Percentiles rank a stretch among this genome's conserved stretches.
phyloP scores from a whole-genome alignment of 225 moss, liverwort and hornwort species.

The Climacium dendroides region DNA sequence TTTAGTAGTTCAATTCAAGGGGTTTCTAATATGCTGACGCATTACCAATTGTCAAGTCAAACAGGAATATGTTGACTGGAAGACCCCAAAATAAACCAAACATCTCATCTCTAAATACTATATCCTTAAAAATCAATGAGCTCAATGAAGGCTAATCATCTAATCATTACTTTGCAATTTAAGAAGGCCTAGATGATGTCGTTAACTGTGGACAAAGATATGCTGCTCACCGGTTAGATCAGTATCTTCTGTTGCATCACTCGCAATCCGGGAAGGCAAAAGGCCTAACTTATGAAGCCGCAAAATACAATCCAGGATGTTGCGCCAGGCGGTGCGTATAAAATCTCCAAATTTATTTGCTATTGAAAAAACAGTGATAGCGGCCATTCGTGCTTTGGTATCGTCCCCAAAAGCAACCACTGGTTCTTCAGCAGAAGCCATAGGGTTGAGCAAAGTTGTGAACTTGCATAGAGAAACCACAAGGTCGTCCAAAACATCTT shows the following conservation, averaged over 20 bases:
- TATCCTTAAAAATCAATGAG: background rate
- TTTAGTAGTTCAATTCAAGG: background rate
- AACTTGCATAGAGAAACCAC: slow-evolving; percentile 99
- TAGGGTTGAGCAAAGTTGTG: slow-evolving; percentile 91
- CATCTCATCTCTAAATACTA: background rate
- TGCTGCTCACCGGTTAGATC: slow-evolving; percentile 37
- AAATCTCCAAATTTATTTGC: slow-evolving; percentile 99
- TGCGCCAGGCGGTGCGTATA: slow-evolving; percentile 96
- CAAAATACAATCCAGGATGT: slow-evolving; percentile 93
- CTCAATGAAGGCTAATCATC: background rate
- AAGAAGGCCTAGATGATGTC: background rate
- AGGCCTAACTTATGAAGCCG: slow-evolving; percentile 96
- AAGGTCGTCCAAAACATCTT: slow-evolving; percentile 97
- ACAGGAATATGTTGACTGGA: background rate
- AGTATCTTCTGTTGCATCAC: slow-evolving; percentile 73
- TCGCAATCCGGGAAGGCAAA: slow-evolving; percentile 79
- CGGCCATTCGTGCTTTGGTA: slow-evolving; percentile 99
- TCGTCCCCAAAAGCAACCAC: slow-evolving; percentile 97
- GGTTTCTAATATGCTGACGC: background rate
- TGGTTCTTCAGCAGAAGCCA: slow-evolving; percentile 90
- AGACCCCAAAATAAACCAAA: background rate
- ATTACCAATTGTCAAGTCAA: background rate
- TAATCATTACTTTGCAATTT: background rate
- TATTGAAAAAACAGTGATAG: slow-evolving; percentile 92
- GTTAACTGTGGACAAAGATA: background rate